Base-by-base conservation (phyloP, 2,329 filamentous ascomycete genomes). In the Colletotrichum orbiculare region DNA sequence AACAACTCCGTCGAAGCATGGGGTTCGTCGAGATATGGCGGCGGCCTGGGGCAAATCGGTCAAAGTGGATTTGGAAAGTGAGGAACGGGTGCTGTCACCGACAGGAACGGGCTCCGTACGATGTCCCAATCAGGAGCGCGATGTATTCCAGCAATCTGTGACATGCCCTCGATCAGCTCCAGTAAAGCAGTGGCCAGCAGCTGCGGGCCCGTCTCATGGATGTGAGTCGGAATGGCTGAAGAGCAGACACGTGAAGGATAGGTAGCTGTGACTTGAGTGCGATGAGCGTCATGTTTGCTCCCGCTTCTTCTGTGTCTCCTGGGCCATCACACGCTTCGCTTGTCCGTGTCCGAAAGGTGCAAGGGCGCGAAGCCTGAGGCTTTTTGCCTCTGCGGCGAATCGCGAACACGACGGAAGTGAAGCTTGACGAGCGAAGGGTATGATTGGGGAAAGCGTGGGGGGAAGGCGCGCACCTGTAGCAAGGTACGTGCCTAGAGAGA, bases 361-460 rank as follows among this genome's bases (percentile, higher is more conserved):
- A 25, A 25, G 25, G 25, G 25, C 25, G 25, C 25, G 25, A 25
- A 25, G 25, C 25, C 25, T 25, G 46, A 35, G 35, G 53, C 15
- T 46, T 54, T 63, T 54, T 48, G 54, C 54, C 60, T 64, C 59
- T 42, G 58, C 42, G 46, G 41, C 11, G 41, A 62, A 58, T 56
- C 52, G 56, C 25, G 62, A 52, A 65, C 61, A 62, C 62, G 58
- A 62, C 47, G 47, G 62, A 52, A 17, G 39, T 52, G 62, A 62
- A 65, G 62, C 62, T 56, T 65, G 58, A 65, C 56, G 38, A 56
- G 50, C 56, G 62, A 58, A 62, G 50, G 62, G 50, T 43, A 34
- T 49, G 33, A 48, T 38, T 48, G 62, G 58, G 46, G 52, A 56
- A 52, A 41, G 62, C 62, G 62, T 62, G 62, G 62, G 62, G 60